Evolutionary conservation across 805 yeast species (phyloP), one percentile per base, ranked within the genome.

Genomic region (Candida ortonii): DNA sequence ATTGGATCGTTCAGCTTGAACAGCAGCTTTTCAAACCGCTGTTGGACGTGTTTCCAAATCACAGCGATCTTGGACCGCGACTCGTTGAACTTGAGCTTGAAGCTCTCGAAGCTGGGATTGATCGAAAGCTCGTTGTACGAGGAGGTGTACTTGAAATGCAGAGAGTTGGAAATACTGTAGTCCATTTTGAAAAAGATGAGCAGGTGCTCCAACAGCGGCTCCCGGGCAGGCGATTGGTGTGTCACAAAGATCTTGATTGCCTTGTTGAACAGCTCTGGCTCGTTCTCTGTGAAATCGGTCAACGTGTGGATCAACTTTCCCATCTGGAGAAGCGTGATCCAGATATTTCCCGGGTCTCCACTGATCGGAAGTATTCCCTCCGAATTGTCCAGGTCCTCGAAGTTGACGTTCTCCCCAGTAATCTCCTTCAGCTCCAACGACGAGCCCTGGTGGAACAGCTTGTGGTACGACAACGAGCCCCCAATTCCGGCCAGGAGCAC

Each of bases 241-340:
- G 82, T 64, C 8, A 84, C 56, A 48, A 84, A 76, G 6, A 84
- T 53, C 43, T 81, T 73, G 27, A 81, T 71, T 33, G 80, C 73
- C 15, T 49, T 47, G 30, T 57, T 49, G 40, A 53, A 58, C 3
- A 49, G 30, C 2, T 50, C 46, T 7, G 53, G 46, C 27, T 61
- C 38, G 6, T 41, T 61, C 55, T 49, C 67, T 52, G 57, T 61
- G 59, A 37, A 65, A 45, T 37, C 61, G 35, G 52, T 65, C 60
- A 39, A 64, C 0, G 77, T 71, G 41, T 72, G 67, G 14, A 77
- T 63, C 33, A 84, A 64, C 53, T 74, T 80, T 3, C 90, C 89
- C 24, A 84, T 60, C 53, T 84, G 93, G 33, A 81, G 57, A 40
- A 81, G 57, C 7, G 86, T 79, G 23, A 80, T 69, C 94, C 94